phyloP scores from a whole-genome alignment of 805 yeast genomes.

The Lachancea lanzarotensis region DNA sequence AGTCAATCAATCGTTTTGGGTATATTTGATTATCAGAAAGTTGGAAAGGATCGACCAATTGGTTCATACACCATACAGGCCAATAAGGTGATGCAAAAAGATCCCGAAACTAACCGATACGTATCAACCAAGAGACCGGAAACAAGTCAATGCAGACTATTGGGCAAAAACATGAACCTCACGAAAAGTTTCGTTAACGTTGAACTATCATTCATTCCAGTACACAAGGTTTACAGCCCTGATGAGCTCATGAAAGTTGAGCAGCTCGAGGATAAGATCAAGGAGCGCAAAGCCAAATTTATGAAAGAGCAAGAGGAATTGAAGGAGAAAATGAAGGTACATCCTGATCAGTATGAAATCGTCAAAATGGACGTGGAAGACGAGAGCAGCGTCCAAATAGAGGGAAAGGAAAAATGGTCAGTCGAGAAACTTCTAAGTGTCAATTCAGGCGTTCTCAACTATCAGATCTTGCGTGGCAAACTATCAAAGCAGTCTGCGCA shows the following conservation, averaged over 20 bases:
- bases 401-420: conserved; percentile 40
- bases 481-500: conserved; percentile 43
- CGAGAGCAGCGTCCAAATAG: conserved; percentile 24
- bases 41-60: conserved; percentile 55
- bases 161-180: conserved; percentile 32
- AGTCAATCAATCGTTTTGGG: conserved; percentile 54
- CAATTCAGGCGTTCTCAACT: conserved; percentile 57
- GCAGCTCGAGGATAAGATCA: conserved; percentile 36
- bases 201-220: conserved; percentile 59
- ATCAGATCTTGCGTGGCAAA: conserved; percentile 46
- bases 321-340: conserved; percentile 45
- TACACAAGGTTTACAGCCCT: conserved; percentile 54
- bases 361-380: conserved; percentile 42
- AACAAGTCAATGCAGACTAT: conserved; percentile 32
- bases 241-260: conserved; percentile 46
- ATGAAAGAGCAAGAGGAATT: conserved; percentile 42
- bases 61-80: conserved; percentile 52
- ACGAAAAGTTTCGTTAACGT: conserved; percentile 48
- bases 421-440: conserved; percentile 44
- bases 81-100: conserved; percentile 42
- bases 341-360: conserved; percentile 63
- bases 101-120: conserved; percentile 39
- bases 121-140: conserved; percentile 44
- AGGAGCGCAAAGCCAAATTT: conserved; percentile 35
- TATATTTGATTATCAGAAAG: conserved; percentile 60